These are phyloP conservation scores for Xylaria sp. DNA, from an alignment of 2,329 filamentous ascomycete species.

Conservation along the genomic window DNA sequence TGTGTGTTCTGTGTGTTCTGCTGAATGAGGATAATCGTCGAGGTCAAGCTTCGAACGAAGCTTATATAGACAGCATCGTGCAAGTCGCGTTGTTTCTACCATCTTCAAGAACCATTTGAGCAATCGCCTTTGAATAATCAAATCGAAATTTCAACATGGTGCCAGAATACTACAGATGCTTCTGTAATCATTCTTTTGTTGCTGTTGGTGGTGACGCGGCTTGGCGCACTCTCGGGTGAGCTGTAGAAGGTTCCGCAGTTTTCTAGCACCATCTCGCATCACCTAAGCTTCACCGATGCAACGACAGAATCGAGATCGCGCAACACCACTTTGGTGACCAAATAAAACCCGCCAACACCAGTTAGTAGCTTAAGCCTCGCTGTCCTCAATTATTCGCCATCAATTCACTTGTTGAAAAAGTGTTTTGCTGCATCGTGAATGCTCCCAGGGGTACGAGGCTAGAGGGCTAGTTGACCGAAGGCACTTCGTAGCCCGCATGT, in stretches of 20 bases:
- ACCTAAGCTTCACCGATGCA: neutral
- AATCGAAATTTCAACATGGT: conserved; percentile 21
- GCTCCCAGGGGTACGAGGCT: no score
- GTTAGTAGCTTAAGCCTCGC: neutral
- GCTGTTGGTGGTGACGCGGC: conserved; percentile 17
- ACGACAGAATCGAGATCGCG: neutral
- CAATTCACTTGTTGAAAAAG: neutral
- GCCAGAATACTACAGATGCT: conserved; percentile 38
- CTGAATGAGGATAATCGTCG: conserved; percentile 25
- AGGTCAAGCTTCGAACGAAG: conserved; percentile 21
- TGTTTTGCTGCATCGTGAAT: neutral
- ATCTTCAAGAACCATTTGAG: conserved; percentile 38
- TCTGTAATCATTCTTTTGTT: conserved; percentile 1
- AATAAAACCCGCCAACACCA: neutral
- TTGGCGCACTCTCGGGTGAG: conserved; percentile 29
- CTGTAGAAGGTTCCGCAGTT: neutral
- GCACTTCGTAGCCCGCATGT: no score
- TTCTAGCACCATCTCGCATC: neutral
- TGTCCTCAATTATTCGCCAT: no score
- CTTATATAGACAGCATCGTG: conserved; percentile 41
- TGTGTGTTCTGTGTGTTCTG: conserved; percentile 38
- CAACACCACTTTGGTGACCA: neutral
- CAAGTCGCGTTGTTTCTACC: conserved; percentile 30
- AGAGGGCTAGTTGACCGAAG: no score
- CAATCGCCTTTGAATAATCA: conserved; percentile 31